phyloP scores from a whole-genome alignment of 2,329 filamentous ascomycete genomes.

The Ophiostoma perfectum region DNA sequence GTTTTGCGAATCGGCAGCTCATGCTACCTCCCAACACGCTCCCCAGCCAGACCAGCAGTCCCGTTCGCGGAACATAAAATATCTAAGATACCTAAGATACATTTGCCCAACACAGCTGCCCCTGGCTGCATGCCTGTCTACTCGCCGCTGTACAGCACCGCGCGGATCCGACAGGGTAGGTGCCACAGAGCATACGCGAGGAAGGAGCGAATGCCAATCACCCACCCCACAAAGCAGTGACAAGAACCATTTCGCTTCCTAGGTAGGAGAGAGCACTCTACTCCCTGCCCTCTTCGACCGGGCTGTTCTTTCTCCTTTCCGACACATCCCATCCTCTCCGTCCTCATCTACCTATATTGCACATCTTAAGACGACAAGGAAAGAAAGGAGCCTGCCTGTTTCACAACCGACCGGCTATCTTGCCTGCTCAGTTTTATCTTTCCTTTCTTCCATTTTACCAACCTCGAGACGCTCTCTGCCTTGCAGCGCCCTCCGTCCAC shows the following conservation, averaged over 20 bases:
- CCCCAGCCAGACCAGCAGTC: neutral
- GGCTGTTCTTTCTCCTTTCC: neutral
- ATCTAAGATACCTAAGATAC: neutral
- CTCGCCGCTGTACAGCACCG: neutral
- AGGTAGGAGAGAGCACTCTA: neutral
- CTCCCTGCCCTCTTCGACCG: neutral
- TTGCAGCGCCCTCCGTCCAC: slow-evolving; percentile 7
- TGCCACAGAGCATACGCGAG: neutral
- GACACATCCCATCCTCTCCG: neutral
- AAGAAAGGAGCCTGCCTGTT: slow-evolving; percentile 16
- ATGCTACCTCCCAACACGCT: slow-evolving; percentile 6
- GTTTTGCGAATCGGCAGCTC: slow-evolving; percentile 18
- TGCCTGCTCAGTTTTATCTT: neutral
- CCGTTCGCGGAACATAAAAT: neutral
- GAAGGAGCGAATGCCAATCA: neutral
- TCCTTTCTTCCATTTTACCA: slow-evolving; percentile 18
- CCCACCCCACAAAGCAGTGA: too few species aligned
- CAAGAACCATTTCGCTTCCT: neutral
- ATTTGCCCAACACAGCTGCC: neutral
- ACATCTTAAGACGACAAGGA: slow-evolving; percentile 19
- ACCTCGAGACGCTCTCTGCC: neutral
- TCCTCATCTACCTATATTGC: slow-evolving; percentile 14
- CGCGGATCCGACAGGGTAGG: neutral
- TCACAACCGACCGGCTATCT: slow-evolving; percentile 17
- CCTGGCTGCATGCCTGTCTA: neutral